Evolutionary conservation across 2,329 filamentous ascomycete species (phyloP).

Genomic region (Incumbomyces lentus): DNA sequence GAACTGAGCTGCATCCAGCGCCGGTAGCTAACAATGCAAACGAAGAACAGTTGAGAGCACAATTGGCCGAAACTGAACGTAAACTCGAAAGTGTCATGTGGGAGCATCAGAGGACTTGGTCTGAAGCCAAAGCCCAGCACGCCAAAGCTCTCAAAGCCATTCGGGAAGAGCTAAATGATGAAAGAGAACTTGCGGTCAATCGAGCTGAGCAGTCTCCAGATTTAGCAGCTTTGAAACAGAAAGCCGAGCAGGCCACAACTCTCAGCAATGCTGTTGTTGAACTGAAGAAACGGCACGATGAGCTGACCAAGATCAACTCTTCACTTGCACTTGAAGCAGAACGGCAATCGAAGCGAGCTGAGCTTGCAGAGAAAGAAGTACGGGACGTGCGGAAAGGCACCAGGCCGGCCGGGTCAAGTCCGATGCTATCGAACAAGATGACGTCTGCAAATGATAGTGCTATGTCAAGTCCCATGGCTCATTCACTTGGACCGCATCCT

Average conservation of each 20-base stretch:
- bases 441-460: background rate
- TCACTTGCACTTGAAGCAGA: background rate
- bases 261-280: background rate
- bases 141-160: constrained; percentile 18
- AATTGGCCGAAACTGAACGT: constrained; percentile 11
- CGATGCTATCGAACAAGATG: background rate
- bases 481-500: background rate
- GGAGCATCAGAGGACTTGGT: constrained; percentile 19
- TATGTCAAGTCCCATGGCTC: background rate
- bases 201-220: constrained; percentile 11
- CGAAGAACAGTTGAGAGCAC: constrained; percentile 10
- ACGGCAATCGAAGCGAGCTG: constrained; percentile 16
- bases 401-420: background rate
- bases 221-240: constrained; percentile 9
- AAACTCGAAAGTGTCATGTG: constrained; percentile 16
- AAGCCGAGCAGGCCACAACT: constrained; percentile 3
- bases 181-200: constrained; percentile 12
- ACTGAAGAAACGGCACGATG: background rate
- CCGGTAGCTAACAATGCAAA: constrained; percentile 4
- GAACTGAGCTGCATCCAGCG: constrained; percentile 23
- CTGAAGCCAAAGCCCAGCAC: constrained; percentile 13
- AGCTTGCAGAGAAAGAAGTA: constrained; percentile 31
- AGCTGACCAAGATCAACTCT: background rate
- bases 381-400: constrained; percentile 10
- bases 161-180: constrained; percentile 25